phyloP scores from a whole-genome alignment of 139 green algal species.

The Penium margaritaceum region DNA sequence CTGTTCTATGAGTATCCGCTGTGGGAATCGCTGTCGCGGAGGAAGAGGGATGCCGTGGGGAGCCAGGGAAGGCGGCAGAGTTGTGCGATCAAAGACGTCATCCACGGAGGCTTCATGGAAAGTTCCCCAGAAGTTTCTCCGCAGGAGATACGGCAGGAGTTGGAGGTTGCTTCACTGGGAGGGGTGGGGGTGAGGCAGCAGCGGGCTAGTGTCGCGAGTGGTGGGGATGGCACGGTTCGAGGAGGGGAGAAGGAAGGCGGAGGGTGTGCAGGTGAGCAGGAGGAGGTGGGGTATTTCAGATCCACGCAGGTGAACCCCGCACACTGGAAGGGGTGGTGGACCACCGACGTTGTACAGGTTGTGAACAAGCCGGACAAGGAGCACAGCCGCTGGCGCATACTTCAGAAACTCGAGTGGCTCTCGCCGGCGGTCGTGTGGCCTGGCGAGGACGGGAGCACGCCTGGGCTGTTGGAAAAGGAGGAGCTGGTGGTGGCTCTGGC shows the following conservation, averaged over 20 bases:
- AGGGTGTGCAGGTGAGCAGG: not conserved
- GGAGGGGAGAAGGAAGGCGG: not conserved
- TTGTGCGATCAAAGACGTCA: not conserved
- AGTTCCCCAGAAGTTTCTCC: not conserved
- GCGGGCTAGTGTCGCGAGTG: not conserved
- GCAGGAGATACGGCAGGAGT: not conserved
- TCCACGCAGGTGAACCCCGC: not conserved
- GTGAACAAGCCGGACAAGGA: not conserved
- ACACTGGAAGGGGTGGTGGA: slow-evolving; percentile 35
- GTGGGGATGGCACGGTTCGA: too few relatives aligned
- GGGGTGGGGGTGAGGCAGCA: not conserved
- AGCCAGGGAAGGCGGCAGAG: not conserved
- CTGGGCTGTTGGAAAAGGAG: too few relatives aligned
- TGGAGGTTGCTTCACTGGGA: not conserved
- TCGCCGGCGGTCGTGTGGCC: slow-evolving; percentile 17
- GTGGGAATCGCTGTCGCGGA: not conserved
- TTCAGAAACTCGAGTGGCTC: slow-evolving; percentile 23
- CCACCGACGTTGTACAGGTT: slow-evolving; percentile 1
- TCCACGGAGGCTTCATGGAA: not conserved
- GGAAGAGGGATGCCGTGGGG: not conserved
- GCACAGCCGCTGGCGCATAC: slow-evolving; percentile 17
- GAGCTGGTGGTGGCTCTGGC: too few relatives aligned
- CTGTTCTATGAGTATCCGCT: slow-evolving; percentile 33
- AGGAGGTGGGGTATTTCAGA: too few relatives aligned
- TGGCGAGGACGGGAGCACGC: too few relatives aligned